Conservation (phyloP, 768 basidiomycete genomes). For the Leucosporidium scottii region DNA sequence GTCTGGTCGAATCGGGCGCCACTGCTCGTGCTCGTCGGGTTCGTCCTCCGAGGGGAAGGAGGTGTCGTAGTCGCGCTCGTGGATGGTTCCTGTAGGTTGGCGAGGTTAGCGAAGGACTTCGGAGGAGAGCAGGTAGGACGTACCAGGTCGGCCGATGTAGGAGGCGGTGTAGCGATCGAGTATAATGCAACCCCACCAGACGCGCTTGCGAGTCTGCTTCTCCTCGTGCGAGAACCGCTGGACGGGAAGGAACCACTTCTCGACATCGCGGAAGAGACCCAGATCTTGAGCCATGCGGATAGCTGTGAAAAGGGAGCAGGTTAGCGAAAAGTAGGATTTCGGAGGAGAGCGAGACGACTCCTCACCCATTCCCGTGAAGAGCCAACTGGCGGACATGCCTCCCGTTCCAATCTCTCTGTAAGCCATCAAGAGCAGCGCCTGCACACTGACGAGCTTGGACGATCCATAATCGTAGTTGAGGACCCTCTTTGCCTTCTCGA, state of each 20-base stretch:
- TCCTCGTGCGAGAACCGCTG: constrained; percentile 39
- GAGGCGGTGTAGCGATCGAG: constrained; percentile 33
- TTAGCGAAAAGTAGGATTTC: too few species aligned
- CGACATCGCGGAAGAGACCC: constrained; percentile 37
- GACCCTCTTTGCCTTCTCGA: constrained; percentile 32
- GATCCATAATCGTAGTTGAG: constrained; percentile 55
- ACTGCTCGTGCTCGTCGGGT: constrained; percentile 40
- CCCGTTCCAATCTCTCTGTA: constrained; percentile 79
- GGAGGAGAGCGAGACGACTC: background rate
- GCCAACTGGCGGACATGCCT: constrained; percentile 82
- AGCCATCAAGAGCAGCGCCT: constrained; percentile 70
- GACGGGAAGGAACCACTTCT: constrained; percentile 36
- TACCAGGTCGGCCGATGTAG: constrained; percentile 23
- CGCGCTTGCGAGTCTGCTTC: constrained; percentile 39
- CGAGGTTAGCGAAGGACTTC: background rate
- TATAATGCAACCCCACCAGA: constrained; percentile 40
- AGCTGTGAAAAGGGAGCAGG: constrained; percentile 45
- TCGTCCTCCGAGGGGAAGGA: constrained; percentile 38
- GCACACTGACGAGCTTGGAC: constrained; percentile 67
- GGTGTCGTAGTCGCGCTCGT: constrained; percentile 41
- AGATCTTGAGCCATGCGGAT: constrained; percentile 60
- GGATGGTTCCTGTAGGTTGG: constrained; percentile 35
- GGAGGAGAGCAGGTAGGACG: background rate
- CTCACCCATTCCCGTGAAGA: constrained; percentile 54
- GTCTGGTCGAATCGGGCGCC: constrained; percentile 36